Evolutionary conservation across 176 grass and related monocot genomes (phyloP).

Genomic region (Miscanthus lutarioriparius): DNA sequence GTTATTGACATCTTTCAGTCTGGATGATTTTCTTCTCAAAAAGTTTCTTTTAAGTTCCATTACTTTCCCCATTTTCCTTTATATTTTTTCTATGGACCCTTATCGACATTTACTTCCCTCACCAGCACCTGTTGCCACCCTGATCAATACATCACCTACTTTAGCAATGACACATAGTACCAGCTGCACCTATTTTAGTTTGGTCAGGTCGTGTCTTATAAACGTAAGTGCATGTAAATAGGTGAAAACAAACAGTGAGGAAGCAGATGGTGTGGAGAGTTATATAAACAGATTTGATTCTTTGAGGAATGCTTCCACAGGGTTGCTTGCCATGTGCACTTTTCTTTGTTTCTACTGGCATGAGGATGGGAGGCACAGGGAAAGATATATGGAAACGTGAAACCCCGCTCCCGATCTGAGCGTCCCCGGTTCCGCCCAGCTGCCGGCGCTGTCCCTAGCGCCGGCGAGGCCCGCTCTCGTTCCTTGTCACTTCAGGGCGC

Average conservation of each 20-base stretch:
- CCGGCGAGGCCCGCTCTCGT: too few species aligned
- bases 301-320: neutral
- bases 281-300: neutral
- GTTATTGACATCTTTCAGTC: neutral
- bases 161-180: neutral
- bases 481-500: too few species aligned
- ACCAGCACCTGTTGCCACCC: neutral
- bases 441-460: too few species aligned
- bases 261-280: neutral
- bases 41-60: neutral
- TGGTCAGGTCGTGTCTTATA: neutral
- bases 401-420: too few species aligned
- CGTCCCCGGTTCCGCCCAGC: too few species aligned
- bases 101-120: neutral
- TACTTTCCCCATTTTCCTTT: neutral
- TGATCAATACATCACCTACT: slow-evolving; percentile 10
- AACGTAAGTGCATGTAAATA: neutral
- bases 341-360: neutral
- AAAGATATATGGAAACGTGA: neutral
- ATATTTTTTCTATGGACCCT: neutral
- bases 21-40: neutral
- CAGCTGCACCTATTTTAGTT: neutral
- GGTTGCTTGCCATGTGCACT: neutral
- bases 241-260: neutral
- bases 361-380: slow-evolving; percentile 9